Conservation (phyloP, 352 stramenopile genomes). For the Pythium guiyangense region DNA sequence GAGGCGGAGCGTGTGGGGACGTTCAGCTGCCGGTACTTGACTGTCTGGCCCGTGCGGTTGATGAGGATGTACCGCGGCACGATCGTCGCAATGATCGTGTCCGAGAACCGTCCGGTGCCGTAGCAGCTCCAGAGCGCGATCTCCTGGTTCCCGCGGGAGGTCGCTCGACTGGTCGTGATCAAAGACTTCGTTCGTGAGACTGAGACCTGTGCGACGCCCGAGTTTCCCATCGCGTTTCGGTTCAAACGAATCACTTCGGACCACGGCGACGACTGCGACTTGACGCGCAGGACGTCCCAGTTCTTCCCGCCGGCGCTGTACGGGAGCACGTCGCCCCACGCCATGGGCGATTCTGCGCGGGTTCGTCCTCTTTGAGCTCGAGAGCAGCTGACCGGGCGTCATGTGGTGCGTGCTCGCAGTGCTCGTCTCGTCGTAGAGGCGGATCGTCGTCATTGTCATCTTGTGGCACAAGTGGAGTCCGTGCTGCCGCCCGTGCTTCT, state of each 20-base stretch:
- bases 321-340: conserved; percentile 70
- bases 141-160: conserved; percentile 67
- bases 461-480: conserved; percentile 85
- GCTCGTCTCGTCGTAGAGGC: conserved; percentile 83
- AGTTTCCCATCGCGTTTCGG: conserved; percentile 87
- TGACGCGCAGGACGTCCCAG: conserved; percentile 81
- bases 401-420: conserved; percentile 81
- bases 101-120: conserved; percentile 72
- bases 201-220: conserved; percentile 85
- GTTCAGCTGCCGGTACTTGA: conserved; percentile 82
- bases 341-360: conserved; percentile 71
- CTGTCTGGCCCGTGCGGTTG: conserved; percentile 77
- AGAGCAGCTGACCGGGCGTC: conserved; percentile 65
- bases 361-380: conserved; percentile 72
- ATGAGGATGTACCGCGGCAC: conserved; percentile 86
- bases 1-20: conserved; percentile 71
- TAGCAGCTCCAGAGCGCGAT: conserved; percentile 85
- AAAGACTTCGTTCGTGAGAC: conserved; percentile 63
- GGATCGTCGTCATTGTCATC: conserved; percentile 85
- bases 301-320: conserved; percentile 78
- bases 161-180: conserved; percentile 59
- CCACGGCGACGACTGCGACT: conserved; percentile 70
- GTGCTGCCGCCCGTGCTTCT: conserved; percentile 54
- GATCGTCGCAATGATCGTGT: conserved; percentile 85
- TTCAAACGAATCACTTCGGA: conserved; percentile 84